Evolutionary conservation across 768 basidiomycete genomes (phyloP).

Genomic region (Crepidotus variabilis): DNA sequence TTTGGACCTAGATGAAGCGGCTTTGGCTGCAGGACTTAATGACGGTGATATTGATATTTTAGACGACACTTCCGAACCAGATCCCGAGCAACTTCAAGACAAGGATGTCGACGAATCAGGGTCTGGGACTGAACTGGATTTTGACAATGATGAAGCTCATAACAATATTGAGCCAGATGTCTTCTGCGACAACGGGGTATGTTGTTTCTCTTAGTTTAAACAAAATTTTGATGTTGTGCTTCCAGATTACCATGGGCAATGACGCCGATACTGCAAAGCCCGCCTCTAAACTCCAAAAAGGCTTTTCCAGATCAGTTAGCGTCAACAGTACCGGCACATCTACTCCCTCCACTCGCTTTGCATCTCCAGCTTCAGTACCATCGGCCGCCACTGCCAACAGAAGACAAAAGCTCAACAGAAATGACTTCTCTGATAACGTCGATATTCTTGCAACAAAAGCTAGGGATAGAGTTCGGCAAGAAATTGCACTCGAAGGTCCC

Average conservation of each 20-base stretch:
- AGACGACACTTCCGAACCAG: background rate
- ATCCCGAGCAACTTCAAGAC: background rate
- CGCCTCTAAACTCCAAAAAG: background rate
- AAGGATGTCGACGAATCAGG: background rate
- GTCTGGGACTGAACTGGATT: too few species aligned
- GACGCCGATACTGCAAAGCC: too few species aligned
- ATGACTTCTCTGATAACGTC: background rate
- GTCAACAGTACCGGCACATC: background rate
- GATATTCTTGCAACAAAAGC: background rate
- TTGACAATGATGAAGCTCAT: too few species aligned
- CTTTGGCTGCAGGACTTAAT: background rate
- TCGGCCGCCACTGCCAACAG: background rate
- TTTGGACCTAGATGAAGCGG: background rate
- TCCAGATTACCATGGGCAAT: too few species aligned
- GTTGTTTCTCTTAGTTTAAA: too few species aligned
- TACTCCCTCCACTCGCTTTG: background rate
- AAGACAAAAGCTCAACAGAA: background rate
- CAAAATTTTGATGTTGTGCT: too few species aligned
- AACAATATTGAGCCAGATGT: too few species aligned
- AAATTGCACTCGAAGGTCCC: background rate
- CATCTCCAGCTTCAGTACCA: background rate
- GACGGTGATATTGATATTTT: background rate
- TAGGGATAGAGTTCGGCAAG: background rate
- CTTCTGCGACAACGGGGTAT: too few species aligned
- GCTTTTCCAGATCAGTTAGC: background rate